These are phyloP conservation scores for Ceratobasidium theobromae DNA, from an alignment of 1,284 basidiomycete genomes.

Conservation along the genomic window DNA sequence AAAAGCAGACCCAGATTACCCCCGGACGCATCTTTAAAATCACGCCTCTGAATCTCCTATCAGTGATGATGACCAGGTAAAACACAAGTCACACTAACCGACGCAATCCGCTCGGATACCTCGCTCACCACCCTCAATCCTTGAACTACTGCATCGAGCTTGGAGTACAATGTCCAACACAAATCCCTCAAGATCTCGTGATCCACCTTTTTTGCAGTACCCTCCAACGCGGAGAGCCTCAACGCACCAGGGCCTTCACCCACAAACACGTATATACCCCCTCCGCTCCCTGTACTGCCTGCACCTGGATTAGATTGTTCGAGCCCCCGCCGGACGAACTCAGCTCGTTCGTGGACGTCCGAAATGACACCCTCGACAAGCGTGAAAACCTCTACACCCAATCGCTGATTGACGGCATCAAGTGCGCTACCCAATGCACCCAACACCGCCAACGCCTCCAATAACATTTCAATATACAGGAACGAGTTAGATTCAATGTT, in stretches of 20 bases:
- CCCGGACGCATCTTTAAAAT: conserved; percentile 82
- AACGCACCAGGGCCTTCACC: conserved; percentile 43
- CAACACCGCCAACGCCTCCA: conserved; percentile 89
- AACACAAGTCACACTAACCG: conserved; percentile 54
- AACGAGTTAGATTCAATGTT: conserved; percentile 95
- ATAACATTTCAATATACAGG: conserved; percentile 87
- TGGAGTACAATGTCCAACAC: conserved; percentile 98
- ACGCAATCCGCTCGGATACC: conserved; percentile 83
- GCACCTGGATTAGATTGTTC: conserved; percentile 19
- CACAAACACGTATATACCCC: conserved; percentile 31
- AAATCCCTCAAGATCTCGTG: conserved; percentile 88
- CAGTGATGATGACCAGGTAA: neutral
- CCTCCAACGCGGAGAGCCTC: conserved; percentile 76
- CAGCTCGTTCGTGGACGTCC: conserved; percentile 87
- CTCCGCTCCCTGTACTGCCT: neutral
- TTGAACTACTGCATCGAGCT: conserved; percentile 93
- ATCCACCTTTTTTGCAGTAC: conserved; percentile 70
- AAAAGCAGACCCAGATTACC: conserved; percentile 71
- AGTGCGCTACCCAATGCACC: conserved; percentile 86
- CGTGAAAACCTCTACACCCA: conserved; percentile 81
- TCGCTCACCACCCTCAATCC: conserved; percentile 91
- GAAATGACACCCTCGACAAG: conserved; percentile 86
- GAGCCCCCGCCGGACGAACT: conserved; percentile 61
- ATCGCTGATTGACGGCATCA: conserved; percentile 81
- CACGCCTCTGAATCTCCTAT: conserved; percentile 60